Conservation (phyloP, 1,284 basidiomycete genomes). For the Inonotus obliquus region DNA sequence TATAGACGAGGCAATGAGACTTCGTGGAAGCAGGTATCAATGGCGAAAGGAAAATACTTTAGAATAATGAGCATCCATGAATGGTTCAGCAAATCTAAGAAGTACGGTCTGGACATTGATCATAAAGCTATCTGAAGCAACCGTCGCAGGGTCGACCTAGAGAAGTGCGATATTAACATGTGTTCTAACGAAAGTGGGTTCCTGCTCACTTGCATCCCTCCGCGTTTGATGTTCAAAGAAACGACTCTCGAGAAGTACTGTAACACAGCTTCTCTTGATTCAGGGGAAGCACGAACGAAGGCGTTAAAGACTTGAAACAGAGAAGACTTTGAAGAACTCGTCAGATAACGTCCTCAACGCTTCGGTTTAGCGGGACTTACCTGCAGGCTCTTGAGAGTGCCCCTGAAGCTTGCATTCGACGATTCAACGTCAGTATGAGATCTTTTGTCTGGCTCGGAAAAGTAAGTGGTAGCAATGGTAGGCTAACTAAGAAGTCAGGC, state of each 20-base stretch:
- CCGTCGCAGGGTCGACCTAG: slow-evolving; percentile 78
- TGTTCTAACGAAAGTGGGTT: slow-evolving; percentile 1
- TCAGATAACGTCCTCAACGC: slow-evolving; percentile 10
- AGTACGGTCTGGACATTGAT: slow-evolving; percentile 84
- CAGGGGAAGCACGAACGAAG: slow-evolving; percentile 78
- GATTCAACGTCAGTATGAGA: slow-evolving; percentile 75
- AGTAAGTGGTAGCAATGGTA: slow-evolving; percentile 72
- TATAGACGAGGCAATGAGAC: slow-evolving; percentile 28
- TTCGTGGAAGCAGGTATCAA: background rate
- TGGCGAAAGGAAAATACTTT: slow-evolving; percentile 53
- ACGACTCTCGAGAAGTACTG: slow-evolving; percentile 77
- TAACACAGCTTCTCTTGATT: slow-evolving; percentile 81
- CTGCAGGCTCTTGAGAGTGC: slow-evolving; percentile 79
- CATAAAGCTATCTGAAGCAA: slow-evolving; percentile 92
- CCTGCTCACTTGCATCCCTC: slow-evolving; percentile 75
- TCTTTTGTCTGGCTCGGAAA: slow-evolving; percentile 78
- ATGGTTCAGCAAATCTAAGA: slow-evolving; percentile 90
- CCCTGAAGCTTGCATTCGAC: slow-evolving; percentile 77
- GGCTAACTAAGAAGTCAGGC: slow-evolving; percentile 46
- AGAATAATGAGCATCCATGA: slow-evolving; percentile 88
- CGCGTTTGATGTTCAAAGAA: slow-evolving; percentile 77
- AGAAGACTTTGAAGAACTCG: slow-evolving; percentile 46
- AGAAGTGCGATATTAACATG: slow-evolving; percentile 6
- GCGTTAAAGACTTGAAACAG: slow-evolving; percentile 89
- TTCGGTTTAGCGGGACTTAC: slow-evolving; percentile 26